These are phyloP conservation scores for Xylariaceae sp. DNA, from an alignment of 2,329 filamentous ascomycete genomes.

Conservation along the genomic window DNA sequence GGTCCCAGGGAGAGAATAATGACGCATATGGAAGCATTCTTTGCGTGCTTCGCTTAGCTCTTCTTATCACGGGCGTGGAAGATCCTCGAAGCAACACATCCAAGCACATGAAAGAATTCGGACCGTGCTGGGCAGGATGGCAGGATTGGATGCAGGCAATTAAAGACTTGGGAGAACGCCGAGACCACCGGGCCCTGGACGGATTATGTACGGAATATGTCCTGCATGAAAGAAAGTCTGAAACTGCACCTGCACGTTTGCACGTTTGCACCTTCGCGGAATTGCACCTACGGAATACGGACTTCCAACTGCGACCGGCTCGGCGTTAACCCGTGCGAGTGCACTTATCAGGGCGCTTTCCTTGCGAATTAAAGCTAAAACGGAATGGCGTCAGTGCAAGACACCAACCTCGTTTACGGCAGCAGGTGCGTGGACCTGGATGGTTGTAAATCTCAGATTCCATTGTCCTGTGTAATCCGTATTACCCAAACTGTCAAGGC, in stretches of 20 bases:
- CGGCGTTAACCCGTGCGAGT: too few species aligned
- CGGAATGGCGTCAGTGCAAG: not conserved
- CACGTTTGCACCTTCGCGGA: too few species aligned
- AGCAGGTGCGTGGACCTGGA: too few species aligned
- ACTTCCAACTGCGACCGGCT: too few species aligned
- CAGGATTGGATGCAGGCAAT: not conserved
- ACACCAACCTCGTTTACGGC: not conserved
- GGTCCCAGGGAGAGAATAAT: conserved; percentile 5
- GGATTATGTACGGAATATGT: not conserved
- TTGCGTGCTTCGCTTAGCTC: conserved; percentile 13
- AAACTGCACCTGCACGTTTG: too few species aligned
- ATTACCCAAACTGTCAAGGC: too few species aligned
- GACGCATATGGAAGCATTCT: conserved; percentile 17
- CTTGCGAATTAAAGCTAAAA: not conserved
- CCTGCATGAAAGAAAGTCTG: not conserved
- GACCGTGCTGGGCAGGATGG: not conserved
- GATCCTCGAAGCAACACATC: not conserved
- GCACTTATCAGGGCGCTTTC: too few species aligned
- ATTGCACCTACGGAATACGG: not conserved
- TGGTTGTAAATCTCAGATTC: too few species aligned
- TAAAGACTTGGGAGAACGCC: not conserved
- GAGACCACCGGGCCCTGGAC: not conserved
- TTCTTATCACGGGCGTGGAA: not conserved
- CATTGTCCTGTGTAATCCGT: too few species aligned
- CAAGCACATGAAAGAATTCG: not conserved